Conservation (phyloP, 176 grass and related monocot genomes). For the Olyra latifolia region DNA sequence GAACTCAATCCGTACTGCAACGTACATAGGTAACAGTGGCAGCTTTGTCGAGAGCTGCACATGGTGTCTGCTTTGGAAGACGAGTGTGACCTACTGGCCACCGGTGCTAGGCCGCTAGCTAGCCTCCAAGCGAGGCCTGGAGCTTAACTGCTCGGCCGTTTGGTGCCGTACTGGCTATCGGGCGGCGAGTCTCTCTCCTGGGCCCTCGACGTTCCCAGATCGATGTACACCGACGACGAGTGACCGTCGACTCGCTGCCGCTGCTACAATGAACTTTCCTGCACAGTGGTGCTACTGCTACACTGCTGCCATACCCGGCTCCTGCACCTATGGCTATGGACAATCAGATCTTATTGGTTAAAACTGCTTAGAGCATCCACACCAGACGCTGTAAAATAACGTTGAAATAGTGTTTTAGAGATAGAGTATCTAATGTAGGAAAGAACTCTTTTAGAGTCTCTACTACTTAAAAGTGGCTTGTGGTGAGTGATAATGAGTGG, state of each 20-base stretch:
- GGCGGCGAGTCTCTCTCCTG: not conserved
- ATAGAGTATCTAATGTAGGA: no score
- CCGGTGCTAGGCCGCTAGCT: not conserved
- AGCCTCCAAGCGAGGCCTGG: not conserved
- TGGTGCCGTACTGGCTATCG: not conserved
- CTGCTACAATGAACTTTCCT: not conserved
- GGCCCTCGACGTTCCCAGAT: not conserved
- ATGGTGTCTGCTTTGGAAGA: not conserved
- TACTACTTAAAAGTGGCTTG: no score
- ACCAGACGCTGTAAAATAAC: no score
- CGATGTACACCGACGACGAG: not conserved
- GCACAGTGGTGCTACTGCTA: not conserved
- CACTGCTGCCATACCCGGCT: not conserved
- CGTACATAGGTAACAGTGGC: no score
- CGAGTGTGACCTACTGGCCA: no score
- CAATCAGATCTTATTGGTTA: not conserved
- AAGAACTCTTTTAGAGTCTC: no score
- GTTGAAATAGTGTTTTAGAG: no score
- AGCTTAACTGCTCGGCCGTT: not conserved
- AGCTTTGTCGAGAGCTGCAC: not conserved
- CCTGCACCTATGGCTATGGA: not conserved
- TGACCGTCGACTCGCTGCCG: not conserved
- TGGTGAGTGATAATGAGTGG: no score
- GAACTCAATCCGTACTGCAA: not conserved
- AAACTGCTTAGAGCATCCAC: no score